A percentile compares a stretch with the other conserved stretches of the same genome.
phyloP scores from a whole-genome alignment of 1,284 basidiomycete genomes.

The Ustilago lituana region DNA sequence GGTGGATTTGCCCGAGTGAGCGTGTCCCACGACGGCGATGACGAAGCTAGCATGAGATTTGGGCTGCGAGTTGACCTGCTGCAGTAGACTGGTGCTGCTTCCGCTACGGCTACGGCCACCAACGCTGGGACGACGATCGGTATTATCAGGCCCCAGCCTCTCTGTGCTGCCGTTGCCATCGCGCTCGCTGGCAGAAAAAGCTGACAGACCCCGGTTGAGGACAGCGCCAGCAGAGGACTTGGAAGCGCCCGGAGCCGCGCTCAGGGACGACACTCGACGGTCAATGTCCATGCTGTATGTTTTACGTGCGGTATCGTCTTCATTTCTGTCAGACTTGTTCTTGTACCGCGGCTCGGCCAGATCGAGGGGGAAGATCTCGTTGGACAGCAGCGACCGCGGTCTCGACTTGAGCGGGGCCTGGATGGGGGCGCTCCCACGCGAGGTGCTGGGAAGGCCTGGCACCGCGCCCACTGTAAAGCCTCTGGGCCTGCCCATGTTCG shows the following conservation, averaged over 20 bases:
- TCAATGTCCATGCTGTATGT: constrained; percentile 35
- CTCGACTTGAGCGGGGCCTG: constrained; percentile 21
- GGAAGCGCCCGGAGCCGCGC: background rate
- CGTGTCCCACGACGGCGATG: constrained; percentile 61
- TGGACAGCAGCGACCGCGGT: constrained; percentile 52
- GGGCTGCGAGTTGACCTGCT: constrained; percentile 57
- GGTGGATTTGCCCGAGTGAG: constrained; percentile 57
- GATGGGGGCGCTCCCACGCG: constrained; percentile 11
- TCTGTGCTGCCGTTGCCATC: constrained; percentile 9
- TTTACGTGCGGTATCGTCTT: constrained; percentile 20
- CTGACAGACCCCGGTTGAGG: constrained; percentile 12
- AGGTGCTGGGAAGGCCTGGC: constrained; percentile 14
- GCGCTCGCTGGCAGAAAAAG: constrained; percentile 8
- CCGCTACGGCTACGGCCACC: constrained; percentile 56
- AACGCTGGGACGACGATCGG: constrained; percentile 36
- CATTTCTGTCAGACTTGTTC: constrained; percentile 6
- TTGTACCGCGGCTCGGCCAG: constrained; percentile 39
- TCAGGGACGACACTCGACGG: constrained; percentile 13
- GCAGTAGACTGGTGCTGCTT: constrained; percentile 57
- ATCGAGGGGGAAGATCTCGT: constrained; percentile 52
- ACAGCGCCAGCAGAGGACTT: background rate
- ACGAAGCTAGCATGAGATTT: constrained; percentile 60
- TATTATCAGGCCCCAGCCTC: constrained; percentile 11
- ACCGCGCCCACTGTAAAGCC: constrained; percentile 61
- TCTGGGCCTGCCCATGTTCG: constrained; percentile 43